Evolutionary conservation across 768 basidiomycete genomes (phyloP).

Genomic region (Tephrocybe sp.): DNA sequence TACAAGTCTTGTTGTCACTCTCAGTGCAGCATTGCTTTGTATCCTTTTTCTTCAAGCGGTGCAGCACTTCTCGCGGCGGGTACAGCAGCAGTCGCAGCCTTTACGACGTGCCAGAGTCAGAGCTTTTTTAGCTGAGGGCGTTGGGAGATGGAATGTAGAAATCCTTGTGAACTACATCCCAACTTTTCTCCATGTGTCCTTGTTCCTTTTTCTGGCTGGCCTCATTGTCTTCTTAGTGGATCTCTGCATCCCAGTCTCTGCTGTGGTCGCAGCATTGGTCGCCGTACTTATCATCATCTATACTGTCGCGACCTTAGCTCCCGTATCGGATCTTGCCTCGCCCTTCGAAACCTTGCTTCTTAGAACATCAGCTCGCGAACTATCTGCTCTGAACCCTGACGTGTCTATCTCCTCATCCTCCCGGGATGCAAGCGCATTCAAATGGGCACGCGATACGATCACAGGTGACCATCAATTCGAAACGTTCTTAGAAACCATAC

Average conservation of each 20-base stretch:
- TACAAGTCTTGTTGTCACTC: slow-evolving; percentile 24
- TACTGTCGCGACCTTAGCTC: slow-evolving; percentile 1
- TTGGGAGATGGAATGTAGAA: slow-evolving; percentile 4
- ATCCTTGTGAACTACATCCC: slow-evolving; percentile 4
- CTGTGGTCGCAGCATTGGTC: background rate
- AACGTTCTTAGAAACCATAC: slow-evolving; percentile 5
- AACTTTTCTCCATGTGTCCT: slow-evolving; percentile 3
- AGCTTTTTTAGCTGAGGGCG: slow-evolving; percentile 1
- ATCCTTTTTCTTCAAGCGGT: background rate
- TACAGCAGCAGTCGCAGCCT: slow-evolving; percentile 1
- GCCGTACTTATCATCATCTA: background rate
- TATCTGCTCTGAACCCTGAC: background rate
- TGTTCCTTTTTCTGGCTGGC: slow-evolving; percentile 10
- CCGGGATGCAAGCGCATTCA: background rate
- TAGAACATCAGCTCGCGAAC: background rate
- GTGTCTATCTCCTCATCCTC: background rate
- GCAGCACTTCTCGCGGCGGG: slow-evolving; percentile 2
- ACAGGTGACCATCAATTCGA: slow-evolving; percentile 3
- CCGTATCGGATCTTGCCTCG: background rate
- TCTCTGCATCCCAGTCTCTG: background rate
- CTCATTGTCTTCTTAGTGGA: slow-evolving; percentile 4
- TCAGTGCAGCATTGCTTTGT: slow-evolving; percentile 1
- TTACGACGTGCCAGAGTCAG: slow-evolving; percentile 2
- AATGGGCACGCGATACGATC: slow-evolving; percentile 1
- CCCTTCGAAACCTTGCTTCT: slow-evolving; percentile 5